These are phyloP conservation scores for Mitragyna speciosa DNA, from an alignment of 257 asterid species.

Conservation along the genomic window DNA sequence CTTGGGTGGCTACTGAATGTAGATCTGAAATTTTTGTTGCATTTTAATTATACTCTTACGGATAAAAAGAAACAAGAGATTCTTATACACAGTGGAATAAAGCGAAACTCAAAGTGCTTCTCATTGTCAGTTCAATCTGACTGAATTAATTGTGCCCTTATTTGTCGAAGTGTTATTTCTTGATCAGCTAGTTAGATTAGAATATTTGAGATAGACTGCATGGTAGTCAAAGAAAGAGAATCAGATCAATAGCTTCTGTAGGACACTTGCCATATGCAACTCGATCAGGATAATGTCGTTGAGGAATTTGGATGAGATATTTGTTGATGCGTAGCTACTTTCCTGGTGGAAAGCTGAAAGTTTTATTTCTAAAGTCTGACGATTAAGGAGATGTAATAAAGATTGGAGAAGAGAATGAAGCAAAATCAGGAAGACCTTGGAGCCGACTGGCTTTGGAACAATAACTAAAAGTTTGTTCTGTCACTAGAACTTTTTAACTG, in stretches of 20 bases:
- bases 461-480: neutral
- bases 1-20: neutral
- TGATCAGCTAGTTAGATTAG: neutral
- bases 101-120: neutral
- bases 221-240: neutral
- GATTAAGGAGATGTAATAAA: neutral
- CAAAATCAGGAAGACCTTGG: neutral
- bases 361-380: neutral
- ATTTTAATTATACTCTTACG: neutral
- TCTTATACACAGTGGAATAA: neutral
- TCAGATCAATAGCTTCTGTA: neutral
- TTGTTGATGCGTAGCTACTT: neutral
- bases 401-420: neutral
- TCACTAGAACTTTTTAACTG: neutral
- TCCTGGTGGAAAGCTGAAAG: neutral
- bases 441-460: slow-evolving; percentile 4
- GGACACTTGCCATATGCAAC: neutral
- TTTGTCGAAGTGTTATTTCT: neutral
- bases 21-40: neutral
- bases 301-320: slow-evolving; percentile 2
- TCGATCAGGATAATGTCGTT: neutral
- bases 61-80: slow-evolving; percentile 3
- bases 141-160: neutral
- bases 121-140: neutral
- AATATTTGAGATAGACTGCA: neutral